A percentile compares a stretch with the other conserved stretches of the same genome.
Evolutionary conservation across 2,329 filamentous ascomycete species (phyloP).

Genomic region (Hymenotorrendiella dingleyae): DNA sequence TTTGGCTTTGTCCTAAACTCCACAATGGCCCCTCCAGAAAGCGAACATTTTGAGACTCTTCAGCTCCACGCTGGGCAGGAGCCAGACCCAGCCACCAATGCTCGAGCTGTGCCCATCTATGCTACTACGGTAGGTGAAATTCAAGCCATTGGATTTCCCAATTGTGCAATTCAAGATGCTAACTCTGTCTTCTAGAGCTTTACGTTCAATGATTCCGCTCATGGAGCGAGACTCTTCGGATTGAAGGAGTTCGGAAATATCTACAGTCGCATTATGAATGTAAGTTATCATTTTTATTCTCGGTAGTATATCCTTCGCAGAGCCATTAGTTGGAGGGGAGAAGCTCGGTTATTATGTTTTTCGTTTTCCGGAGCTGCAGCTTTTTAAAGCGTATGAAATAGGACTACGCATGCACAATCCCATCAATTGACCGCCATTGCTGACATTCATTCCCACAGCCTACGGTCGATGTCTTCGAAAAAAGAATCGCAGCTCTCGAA

Average conservation of each 20-base stretch:
- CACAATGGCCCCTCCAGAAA: constrained; percentile 29
- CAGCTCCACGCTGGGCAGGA: constrained; percentile 83
- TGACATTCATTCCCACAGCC: constrained; percentile 46
- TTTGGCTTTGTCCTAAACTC: constrained; percentile 1
- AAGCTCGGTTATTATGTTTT: too few species aligned
- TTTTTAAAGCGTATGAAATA: too few species aligned
- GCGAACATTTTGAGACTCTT: constrained; percentile 72
- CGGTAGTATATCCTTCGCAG: too few species aligned
- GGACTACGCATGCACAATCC: too few species aligned
- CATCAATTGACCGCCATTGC: not conserved
- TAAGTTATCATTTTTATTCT: constrained; percentile 29
- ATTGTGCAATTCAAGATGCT: not conserved
- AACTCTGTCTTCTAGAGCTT: constrained; percentile 55
- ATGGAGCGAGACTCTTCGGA: constrained; percentile 89
- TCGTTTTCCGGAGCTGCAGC: too few species aligned
- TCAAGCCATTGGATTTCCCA: too few species aligned
- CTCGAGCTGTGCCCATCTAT: constrained; percentile 92
- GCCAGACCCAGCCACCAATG: constrained; percentile 74
- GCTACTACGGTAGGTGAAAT: constrained; percentile 61
- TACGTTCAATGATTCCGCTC: constrained; percentile 92
- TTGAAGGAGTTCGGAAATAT: constrained; percentile 95
- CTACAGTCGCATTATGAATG: constrained; percentile 95
- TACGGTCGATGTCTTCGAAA: constrained; percentile 93
- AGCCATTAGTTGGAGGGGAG: too few species aligned
- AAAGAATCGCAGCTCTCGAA: constrained; percentile 91